phyloP scores from a whole-genome alignment of 495 filamentous ascomycete genomes.

The Penicillium daleae region DNA sequence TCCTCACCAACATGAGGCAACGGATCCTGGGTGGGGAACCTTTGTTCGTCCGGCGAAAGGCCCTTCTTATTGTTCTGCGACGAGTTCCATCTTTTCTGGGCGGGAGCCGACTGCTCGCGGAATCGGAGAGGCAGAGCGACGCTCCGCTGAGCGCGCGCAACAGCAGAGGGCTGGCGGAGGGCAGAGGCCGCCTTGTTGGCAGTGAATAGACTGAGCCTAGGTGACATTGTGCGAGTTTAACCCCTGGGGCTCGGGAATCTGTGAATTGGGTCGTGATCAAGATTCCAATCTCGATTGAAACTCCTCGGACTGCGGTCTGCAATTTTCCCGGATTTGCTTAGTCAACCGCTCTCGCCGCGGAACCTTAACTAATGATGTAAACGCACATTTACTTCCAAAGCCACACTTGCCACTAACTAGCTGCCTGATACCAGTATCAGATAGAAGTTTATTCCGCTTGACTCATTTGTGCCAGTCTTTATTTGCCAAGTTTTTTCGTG shows the following conservation, averaged over 20 bases:
- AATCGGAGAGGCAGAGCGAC: constrained; percentile 32
- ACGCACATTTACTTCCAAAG: constrained; percentile 1
- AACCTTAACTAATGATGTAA: constrained; percentile 20
- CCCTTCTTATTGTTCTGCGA: constrained; percentile 50
- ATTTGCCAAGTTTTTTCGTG: not conserved
- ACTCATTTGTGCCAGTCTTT: not conserved
- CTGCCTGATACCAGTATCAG: not conserved
- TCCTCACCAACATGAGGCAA: constrained; percentile 67
- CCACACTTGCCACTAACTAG: not conserved
- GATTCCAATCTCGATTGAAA: constrained; percentile 13
- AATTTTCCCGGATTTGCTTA: constrained; percentile 26
- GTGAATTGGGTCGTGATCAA: constrained; percentile 10
- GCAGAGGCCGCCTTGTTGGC: constrained; percentile 39
- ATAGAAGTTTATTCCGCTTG: not conserved
- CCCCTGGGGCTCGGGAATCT: not conserved
- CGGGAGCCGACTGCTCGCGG: constrained; percentile 24
- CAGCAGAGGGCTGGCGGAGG: constrained; percentile 36
- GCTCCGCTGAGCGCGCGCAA: constrained; percentile 29
- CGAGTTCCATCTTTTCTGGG: constrained; percentile 45
- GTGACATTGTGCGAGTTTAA: constrained; percentile 36
- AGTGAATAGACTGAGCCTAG: constrained; percentile 44
- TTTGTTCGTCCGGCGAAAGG: constrained; percentile 39
- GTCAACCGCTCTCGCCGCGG: constrained; percentile 15
- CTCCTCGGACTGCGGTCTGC: constrained; percentile 24
- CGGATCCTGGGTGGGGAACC: constrained; percentile 57